Evolutionary conservation across 805 yeast species (phyloP).

Genomic region (Tanozyma kutaoensis): DNA sequence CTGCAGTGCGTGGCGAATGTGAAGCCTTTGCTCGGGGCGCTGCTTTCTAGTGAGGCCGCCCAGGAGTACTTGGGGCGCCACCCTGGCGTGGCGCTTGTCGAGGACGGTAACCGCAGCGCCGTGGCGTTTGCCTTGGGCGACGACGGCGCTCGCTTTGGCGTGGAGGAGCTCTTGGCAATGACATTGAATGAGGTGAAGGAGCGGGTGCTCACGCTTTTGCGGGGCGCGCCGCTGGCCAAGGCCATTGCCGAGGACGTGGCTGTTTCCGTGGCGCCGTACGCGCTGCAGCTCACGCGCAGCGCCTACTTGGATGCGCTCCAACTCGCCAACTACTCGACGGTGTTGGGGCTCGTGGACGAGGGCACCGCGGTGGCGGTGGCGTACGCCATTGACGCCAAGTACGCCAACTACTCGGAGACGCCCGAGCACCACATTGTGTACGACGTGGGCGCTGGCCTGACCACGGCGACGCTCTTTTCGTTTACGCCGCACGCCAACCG

Average conservation of each 20-base stretch:
- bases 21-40: conserved; percentile 61
- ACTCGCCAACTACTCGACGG: conserved; percentile 47
- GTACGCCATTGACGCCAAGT: conserved; percentile 46
- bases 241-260: conserved; percentile 51
- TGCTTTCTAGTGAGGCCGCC: conserved; percentile 33
- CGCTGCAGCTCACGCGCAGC: conserved; percentile 47
- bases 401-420: conserved; percentile 15
- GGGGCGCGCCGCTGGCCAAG: conserved; percentile 32
- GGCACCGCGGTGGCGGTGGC: conserved; percentile 87
- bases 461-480: conserved; percentile 75
- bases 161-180: conserved; percentile 86
- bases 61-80: conserved; percentile 37
- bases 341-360: conserved; percentile 68
- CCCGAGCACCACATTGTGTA: conserved; percentile 58
- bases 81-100: conserved; percentile 42
- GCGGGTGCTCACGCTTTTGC: conserved; percentile 53
- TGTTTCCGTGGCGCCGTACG: conserved; percentile 66
- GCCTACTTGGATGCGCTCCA: conserved; percentile 64
- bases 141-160: conserved; percentile 20
- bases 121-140: conserved; percentile 41
- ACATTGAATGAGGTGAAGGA: conserved; percentile 46
- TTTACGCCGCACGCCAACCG: conserved; percentile 32
- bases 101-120: conserved; percentile 27
- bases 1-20: conserved; percentile 48
- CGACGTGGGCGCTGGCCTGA: conserved; percentile 90